Base-by-base conservation (phyloP, 169 alveolate genomes). In the Eimeria necatrix region DNA sequence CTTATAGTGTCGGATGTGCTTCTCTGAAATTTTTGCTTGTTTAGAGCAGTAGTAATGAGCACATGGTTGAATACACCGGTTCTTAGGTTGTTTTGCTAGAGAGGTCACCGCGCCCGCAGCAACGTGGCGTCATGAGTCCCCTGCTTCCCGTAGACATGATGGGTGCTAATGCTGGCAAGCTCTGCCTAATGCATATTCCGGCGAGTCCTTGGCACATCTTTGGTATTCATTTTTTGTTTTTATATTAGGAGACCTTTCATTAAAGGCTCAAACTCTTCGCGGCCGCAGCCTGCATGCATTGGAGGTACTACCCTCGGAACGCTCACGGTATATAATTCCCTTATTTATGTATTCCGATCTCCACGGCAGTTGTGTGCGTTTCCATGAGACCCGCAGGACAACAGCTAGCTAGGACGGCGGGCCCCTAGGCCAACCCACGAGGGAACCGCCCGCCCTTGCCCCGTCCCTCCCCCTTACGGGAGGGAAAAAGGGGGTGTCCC, bases 251-350 rank as follows among this genome's bases (percentile, higher is more conserved):
- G 18, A 9, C 4, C 48, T 22, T 68, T 18, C 49, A 5, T 22
- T 48, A 24, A 24, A 22, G 6, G 22, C 8, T 0, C 78, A 20
- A 7, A 22, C 78, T 68, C 48, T 68, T 24, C 78, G 2, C 49
- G 26, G 78, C 78, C 46, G 78, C 78, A 24, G 78, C 48, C 18
- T 68, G 78, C 78, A 68, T 68, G 78, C 78, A 68, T 16, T 24
- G 26, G 49, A 68, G 49, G 51, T 68, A 16, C 78, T 32, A 32
- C 41, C 41, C 41, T 32, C 2, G 41, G 41, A 32, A 2, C 41
- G 68, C 68, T 32, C 41, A 32, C 41, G 41, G 41, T 32, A 32
- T 32, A 32, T 32, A 32, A 32, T 32, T 32, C 41, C 41, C 41
- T 32, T 32, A 32, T 32, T 32, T 32, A 32, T 32, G 0, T 32